Conservation (phyloP, 352 stramenopile genomes). For the Globisporangium lucens region DNA sequence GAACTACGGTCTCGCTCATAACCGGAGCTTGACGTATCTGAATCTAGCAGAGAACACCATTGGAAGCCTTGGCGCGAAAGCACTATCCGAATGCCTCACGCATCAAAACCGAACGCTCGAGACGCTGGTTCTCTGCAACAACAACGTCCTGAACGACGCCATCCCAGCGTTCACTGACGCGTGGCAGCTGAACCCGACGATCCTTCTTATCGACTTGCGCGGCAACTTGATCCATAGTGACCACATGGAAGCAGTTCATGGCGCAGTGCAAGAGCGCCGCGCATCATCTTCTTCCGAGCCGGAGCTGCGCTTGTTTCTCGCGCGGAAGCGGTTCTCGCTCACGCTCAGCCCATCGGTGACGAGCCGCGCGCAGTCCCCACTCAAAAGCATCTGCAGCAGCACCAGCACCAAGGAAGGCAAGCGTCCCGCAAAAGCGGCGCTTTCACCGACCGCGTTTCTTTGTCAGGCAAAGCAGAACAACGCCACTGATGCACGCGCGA, state of each 20-base stretch:
- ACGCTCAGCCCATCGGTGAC: neutral
- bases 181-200: slow-evolving; percentile 38
- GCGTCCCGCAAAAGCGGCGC: slow-evolving; percentile 1
- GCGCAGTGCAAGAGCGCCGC: slow-evolving; percentile 28
- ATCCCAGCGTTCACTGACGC: slow-evolving; percentile 25
- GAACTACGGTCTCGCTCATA: slow-evolving; percentile 33
- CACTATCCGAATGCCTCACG: slow-evolving; percentile 43
- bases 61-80: slow-evolving; percentile 38
- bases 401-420: slow-evolving; percentile 7
- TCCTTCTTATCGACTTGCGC: slow-evolving; percentile 42
- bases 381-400: slow-evolving; percentile 2
- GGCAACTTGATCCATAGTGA: slow-evolving; percentile 59
- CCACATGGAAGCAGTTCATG: slow-evolving; percentile 28
- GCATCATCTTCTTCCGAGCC: slow-evolving; percentile 22
- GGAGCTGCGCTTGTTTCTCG: slow-evolving; percentile 47
- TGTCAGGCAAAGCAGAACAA: slow-evolving; percentile 15
- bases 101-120: slow-evolving; percentile 34
- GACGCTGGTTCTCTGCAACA: slow-evolving; percentile 59
- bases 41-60: slow-evolving; percentile 66
- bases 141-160: slow-evolving; percentile 56
- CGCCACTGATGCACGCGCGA: neutral
- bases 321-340: slow-evolving; percentile 32
- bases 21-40: slow-evolving; percentile 42
- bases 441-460: slow-evolving; percentile 59
- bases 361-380: neutral